Base-by-base conservation (phyloP, 441 rosid species). In the Populus trichocarpa region DNA sequence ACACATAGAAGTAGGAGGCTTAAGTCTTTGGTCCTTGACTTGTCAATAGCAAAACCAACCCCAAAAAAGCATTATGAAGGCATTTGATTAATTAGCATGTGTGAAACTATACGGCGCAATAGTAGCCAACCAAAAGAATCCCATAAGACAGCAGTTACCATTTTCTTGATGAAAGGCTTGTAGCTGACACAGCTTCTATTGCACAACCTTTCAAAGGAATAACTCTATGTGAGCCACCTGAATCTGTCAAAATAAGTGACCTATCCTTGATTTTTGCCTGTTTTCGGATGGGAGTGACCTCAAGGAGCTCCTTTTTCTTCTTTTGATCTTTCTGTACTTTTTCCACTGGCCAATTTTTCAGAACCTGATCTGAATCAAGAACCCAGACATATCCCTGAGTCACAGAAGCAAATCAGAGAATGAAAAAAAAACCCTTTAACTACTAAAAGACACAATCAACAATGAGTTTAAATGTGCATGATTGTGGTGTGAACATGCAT, bases 371-470 rank as follows among this genome's bases (percentile, higher is more conserved):
- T 70, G 91, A 46, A 78, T 93, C 97, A 77, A 96, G 72, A 87
- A 96, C 79, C 98, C 98, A 96, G 67, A 96, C 80, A 73, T 80
- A 71, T 71, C 99, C 99, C 99, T 93, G 87, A 77, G 36, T 30
- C 69, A 78, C 61, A 68, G 50, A 71, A 79, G 18, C 22, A 59
- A 33, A 53, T 10, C 70, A 74, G 32, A 26, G 18, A 40, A 13
- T 22, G 30, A 25, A 26, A 32, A 13, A 32, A 32, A 30, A 28
- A 11, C 5, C n/a, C 20, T 6, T 4, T 4, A 20, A 59, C 38
- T 30, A 50, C 57, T 28, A 8, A 36, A 18, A 36, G 53, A 50
- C 6, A 69, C 5, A 23, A 23, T 64, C 5, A 3, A 14, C 20
- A 22, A 63, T 32, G 22, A n/a, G 46, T 7, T 7, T 59, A 59